phyloP scores from a whole-genome alignment of 352 stramenopile species.

The Phytophthora vignae region DNA sequence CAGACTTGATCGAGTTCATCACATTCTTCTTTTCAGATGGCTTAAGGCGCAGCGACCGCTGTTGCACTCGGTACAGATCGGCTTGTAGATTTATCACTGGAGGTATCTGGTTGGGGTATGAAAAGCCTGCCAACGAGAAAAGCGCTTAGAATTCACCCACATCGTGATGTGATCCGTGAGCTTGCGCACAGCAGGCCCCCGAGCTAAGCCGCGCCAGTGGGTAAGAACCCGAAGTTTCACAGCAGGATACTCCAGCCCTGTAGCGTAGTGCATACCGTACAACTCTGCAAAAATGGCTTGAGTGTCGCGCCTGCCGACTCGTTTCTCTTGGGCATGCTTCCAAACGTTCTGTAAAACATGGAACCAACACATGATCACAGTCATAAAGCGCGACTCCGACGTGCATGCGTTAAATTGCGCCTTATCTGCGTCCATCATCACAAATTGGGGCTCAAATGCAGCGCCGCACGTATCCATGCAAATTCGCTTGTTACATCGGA shows the following conservation, averaged over 20 bases:
- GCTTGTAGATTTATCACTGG: not conserved
- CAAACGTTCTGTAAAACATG: constrained; percentile 11
- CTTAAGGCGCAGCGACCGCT: not conserved
- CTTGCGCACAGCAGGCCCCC: not conserved
- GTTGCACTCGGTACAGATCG: not conserved
- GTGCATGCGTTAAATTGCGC: no score
- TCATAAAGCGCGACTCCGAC: not conserved
- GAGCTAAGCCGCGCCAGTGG: not conserved
- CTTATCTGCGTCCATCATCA: no score
- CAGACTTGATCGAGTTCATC: not conserved
- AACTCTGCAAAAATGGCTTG: constrained; percentile 3
- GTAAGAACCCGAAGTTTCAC: constrained; percentile 1
- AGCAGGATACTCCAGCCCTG: not conserved
- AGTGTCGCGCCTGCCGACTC: not conserved
- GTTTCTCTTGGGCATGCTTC: not conserved
- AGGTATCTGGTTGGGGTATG: not conserved
- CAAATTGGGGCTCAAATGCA: no score
- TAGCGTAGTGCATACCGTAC: constrained; percentile 16
- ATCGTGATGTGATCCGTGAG: constrained; percentile 6
- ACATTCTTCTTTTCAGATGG: not conserved
- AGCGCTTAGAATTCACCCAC: constrained; percentile 6
- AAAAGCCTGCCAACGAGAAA: constrained; percentile 7
- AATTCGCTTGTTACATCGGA: no score
- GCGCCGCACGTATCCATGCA: no score
- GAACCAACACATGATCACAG: constrained; percentile 10